Conservation (phyloP, 805 yeast genomes). For the Kockiozyma suomiensis region DNA sequence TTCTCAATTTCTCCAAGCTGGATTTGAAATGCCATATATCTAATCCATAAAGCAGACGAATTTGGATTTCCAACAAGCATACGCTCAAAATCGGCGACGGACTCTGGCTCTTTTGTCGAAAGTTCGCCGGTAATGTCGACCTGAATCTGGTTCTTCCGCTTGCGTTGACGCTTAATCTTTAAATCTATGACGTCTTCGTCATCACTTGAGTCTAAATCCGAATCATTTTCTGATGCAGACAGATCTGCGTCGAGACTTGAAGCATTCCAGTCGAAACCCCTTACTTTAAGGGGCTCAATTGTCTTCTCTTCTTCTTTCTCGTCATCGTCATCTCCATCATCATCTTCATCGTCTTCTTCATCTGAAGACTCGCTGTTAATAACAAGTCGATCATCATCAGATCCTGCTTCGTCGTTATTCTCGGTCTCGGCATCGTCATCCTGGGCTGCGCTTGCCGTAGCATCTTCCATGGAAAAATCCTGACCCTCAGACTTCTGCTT, state of each 20-base stretch:
- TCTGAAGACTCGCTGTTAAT: conserved; percentile 41
- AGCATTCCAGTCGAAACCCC: conserved; percentile 96
- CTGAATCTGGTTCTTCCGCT: conserved; percentile 45
- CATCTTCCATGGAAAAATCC: too few species aligned
- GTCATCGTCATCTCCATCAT: conserved; percentile 41
- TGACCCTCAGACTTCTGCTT: neutral
- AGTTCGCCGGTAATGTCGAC: conserved; percentile 87
- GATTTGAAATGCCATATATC: conserved; percentile 96
- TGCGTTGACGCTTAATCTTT: conserved; percentile 53
- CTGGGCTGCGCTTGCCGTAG: conserved; percentile 22
- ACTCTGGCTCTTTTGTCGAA: conserved; percentile 84
- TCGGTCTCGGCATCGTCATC: conserved; percentile 37
- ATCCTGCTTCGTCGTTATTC: conserved; percentile 36
- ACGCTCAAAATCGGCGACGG: conserved; percentile 89
- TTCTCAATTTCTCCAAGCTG: conserved; percentile 92
- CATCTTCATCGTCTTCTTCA: conserved; percentile 36
- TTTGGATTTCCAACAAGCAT: conserved; percentile 88
- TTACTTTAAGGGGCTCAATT: conserved; percentile 69
- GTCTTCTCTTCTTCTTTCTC: conserved; percentile 42
- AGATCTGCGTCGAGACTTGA: conserved; percentile 68
- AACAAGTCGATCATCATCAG: conserved; percentile 32
- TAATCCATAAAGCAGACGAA: conserved; percentile 94
- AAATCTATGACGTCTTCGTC: conserved; percentile 28
- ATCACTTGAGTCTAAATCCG: conserved; percentile 38
- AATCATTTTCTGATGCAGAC: conserved; percentile 49